phyloP scores from a whole-genome alignment of 2,329 filamentous ascomycete species.

The Basipetospora chlamydospora region DNA sequence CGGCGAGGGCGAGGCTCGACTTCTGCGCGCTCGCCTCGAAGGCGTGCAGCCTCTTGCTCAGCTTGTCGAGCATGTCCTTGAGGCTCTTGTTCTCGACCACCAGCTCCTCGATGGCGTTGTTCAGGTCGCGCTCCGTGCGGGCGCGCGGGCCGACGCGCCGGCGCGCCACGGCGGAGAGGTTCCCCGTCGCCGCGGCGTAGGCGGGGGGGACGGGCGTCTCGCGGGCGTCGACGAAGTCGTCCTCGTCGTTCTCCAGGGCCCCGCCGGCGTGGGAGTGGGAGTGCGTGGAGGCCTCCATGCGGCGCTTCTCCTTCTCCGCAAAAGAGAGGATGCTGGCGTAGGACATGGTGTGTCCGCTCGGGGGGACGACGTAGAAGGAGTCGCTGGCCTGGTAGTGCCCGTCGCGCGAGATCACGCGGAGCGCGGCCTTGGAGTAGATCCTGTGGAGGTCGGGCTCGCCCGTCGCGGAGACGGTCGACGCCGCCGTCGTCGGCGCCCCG shows the following conservation, averaged over 20 bases:
- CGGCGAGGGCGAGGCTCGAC: slow-evolving; percentile 70
- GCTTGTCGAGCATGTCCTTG: slow-evolving; percentile 71
- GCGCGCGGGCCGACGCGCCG: slow-evolving; percentile 26
- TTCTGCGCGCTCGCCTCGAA: slow-evolving; percentile 89
- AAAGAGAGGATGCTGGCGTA: slow-evolving; percentile 79
- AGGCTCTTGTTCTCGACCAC: slow-evolving; percentile 77
- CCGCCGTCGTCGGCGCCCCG: neutral
- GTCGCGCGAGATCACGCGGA: slow-evolving; percentile 62
- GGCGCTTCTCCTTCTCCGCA: slow-evolving; percentile 51
- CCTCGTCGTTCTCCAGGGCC: slow-evolving; percentile 47
- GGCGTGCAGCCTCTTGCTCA: slow-evolving; percentile 75
- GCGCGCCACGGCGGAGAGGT: too few relatives aligned
- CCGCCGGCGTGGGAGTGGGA: slow-evolving; percentile 30
- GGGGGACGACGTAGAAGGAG: slow-evolving; percentile 91
- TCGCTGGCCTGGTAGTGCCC: slow-evolving; percentile 49
- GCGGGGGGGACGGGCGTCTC: slow-evolving; percentile 42
- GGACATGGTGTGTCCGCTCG: slow-evolving; percentile 77
- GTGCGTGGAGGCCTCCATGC: slow-evolving; percentile 36
- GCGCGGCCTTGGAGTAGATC: slow-evolving; percentile 72
- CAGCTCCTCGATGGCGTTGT: slow-evolving; percentile 73
- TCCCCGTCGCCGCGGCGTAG: slow-evolving; percentile 24
- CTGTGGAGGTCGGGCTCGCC: slow-evolving; percentile 63
- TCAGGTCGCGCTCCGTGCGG: slow-evolving; percentile 27
- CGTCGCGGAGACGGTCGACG: too few relatives aligned
- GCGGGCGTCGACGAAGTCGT: slow-evolving; percentile 80